Evolutionary conservation across 2,329 filamentous ascomycete species (phyloP).

Genomic region (Botrytis hyacinthi): DNA sequence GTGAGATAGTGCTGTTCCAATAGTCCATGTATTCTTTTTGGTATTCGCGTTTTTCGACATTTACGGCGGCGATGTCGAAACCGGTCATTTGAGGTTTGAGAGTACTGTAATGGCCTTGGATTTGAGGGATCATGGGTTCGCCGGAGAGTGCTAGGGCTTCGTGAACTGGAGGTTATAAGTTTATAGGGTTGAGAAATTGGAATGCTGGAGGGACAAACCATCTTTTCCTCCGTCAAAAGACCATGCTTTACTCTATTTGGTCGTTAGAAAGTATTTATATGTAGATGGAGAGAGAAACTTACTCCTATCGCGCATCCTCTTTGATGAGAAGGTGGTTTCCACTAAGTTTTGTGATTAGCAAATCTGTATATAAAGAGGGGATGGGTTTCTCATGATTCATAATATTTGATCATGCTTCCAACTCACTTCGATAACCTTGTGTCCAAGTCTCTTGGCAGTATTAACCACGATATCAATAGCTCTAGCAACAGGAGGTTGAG

Average conservation of each 20-base stretch:
- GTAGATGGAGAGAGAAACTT: slow-evolving; percentile 37
- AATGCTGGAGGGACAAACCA: slow-evolving; percentile 24
- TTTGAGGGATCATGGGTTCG: slow-evolving; percentile 45
- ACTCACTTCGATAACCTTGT: slow-evolving; percentile 49
- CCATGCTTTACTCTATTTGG: slow-evolving; percentile 39
- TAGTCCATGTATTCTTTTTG: slow-evolving; percentile 59
- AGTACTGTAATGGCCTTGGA: slow-evolving; percentile 28
- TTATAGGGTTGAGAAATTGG: neutral
- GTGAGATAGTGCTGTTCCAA: slow-evolving; percentile 33
- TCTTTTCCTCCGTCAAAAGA: slow-evolving; percentile 51
- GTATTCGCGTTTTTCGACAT: slow-evolving; percentile 53
- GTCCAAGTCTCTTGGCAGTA: slow-evolving; percentile 51
- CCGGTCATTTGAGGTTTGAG: slow-evolving; percentile 38
- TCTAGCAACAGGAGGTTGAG: slow-evolving; percentile 57
- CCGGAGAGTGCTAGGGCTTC: slow-evolving; percentile 53
- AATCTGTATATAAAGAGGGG: neutral
- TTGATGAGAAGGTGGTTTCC: slow-evolving; percentile 54
- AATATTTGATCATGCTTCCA: too few relatives aligned
- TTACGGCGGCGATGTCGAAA: slow-evolving; percentile 40
- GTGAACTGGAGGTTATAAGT: slow-evolving; percentile 38
- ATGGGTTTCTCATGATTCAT: neutral
- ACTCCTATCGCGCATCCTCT: slow-evolving; percentile 43
- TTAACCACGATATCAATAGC: slow-evolving; percentile 52
- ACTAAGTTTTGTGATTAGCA: slow-evolving; percentile 38
- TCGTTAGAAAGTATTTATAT: slow-evolving; percentile 1